Evolutionary conservation across 768 basidiomycete species (phyloP).

Genomic region (Mycena vitilis): DNA sequence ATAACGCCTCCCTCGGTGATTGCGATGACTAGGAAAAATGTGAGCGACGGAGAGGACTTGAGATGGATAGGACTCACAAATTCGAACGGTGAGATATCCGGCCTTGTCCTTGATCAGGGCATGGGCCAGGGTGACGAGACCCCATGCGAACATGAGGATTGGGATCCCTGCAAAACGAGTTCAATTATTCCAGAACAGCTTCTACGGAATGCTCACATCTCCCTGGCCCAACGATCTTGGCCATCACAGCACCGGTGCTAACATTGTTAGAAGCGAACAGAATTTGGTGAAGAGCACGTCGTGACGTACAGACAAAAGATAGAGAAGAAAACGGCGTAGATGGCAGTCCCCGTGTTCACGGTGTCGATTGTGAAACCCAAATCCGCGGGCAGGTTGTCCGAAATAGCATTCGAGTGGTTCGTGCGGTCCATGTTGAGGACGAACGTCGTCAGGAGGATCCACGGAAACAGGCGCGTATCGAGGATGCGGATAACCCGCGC

Average conservation of each 20-base stretch:
- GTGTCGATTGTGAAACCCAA: conserved; percentile 54
- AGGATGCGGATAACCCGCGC: conserved; percentile 43
- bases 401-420: conserved; percentile 55
- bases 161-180: conserved; percentile 47
- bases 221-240: conserved; percentile 53
- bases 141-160: conserved; percentile 54
- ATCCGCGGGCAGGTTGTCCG: conserved; percentile 52
- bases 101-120: conserved; percentile 49
- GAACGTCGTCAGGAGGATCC: conserved; percentile 46
- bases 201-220: conserved; percentile 41
- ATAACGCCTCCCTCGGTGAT: conserved; percentile 57
- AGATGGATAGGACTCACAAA: conserved; percentile 39
- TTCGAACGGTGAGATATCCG: conserved; percentile 52
- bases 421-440: conserved; percentile 56
- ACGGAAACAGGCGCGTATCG: conserved; percentile 44
- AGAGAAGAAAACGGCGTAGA: conserved; percentile 51
- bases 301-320: conserved; percentile 46
- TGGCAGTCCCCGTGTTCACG: conserved; percentile 52
- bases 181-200: neutral
- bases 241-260: conserved; percentile 50
- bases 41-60: neutral
- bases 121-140: conserved; percentile 51
- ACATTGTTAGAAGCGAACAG: neutral
- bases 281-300: neutral
- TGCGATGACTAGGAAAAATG: conserved; percentile 47